Conservation (phyloP, 2,329 filamentous ascomycete species). For the Leptoxyphium fumago region DNA sequence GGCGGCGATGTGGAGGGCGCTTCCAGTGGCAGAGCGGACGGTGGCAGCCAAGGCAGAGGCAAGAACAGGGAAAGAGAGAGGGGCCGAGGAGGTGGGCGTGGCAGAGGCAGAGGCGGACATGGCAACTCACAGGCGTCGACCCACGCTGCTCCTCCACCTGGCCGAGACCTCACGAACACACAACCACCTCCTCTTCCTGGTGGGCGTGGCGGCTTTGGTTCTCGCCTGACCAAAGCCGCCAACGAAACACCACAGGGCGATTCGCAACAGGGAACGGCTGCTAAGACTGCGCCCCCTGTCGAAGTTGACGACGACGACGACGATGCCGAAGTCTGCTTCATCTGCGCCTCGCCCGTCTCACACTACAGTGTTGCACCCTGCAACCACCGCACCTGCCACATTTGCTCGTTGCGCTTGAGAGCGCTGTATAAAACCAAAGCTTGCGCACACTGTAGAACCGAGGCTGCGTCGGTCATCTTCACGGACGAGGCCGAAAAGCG, state of each 20-base stretch:
- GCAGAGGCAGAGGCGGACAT: conserved; percentile 19
- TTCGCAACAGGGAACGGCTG: conserved; percentile 14
- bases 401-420: conserved; percentile 79
- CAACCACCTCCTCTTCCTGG: conserved; percentile 24
- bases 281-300: conserved; percentile 3
- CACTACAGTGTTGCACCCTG: conserved; percentile 85
- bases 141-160: not conserved
- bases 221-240: conserved; percentile 34
- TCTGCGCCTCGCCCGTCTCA: conserved; percentile 80
- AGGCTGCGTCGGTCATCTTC: conserved; percentile 75
- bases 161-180: conserved; percentile 9
- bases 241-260: conserved; percentile 18
- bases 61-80: not conserved
- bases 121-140: conserved; percentile 8
- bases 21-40: conserved; percentile 1
- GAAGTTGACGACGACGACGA: conserved; percentile 14
- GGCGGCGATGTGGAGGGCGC: not conserved
- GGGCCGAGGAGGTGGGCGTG: conserved; percentile 9
- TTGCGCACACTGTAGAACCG: conserved; percentile 83
- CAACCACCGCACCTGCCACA: conserved; percentile 93
- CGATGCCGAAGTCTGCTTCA: conserved; percentile 76
- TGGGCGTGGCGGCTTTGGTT: conserved; percentile 27
- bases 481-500: conserved; percentile 70
- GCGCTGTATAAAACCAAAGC: conserved; percentile 93
- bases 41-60: not conserved